Conservation (phyloP, 495 filamentous ascomycete genomes). For the Tuber borchii region DNA sequence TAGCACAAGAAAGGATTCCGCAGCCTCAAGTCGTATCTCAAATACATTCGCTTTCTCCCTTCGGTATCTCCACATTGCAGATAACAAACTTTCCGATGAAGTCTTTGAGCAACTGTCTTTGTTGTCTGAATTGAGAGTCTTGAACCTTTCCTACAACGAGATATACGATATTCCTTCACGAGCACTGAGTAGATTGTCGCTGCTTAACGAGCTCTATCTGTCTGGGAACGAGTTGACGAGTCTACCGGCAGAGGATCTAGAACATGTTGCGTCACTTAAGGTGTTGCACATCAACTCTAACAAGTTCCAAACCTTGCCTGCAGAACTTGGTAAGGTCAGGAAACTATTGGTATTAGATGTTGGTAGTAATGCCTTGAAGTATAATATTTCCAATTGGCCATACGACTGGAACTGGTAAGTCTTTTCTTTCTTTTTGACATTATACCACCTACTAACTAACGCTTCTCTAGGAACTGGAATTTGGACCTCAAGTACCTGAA, state of each 20-base stretch:
- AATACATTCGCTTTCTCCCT: constrained; percentile 82
- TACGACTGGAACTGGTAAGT: constrained; percentile 96
- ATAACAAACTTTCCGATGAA: constrained; percentile 89
- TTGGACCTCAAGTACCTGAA: constrained; percentile 90
- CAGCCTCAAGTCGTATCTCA: constrained; percentile 62
- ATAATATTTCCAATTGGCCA: constrained; percentile 98
- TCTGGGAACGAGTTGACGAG: constrained; percentile 91
- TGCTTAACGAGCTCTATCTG: constrained; percentile 84
- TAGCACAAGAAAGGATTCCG: constrained; percentile 71
- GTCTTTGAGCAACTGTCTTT: constrained; percentile 83
- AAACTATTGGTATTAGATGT: constrained; percentile 87
- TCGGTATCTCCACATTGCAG: constrained; percentile 76
- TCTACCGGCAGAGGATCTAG: constrained; percentile 88
- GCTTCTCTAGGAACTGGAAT: constrained; percentile 64
- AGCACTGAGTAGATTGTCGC: constrained; percentile 76
- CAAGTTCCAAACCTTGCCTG: constrained; percentile 92
- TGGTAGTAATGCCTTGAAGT: constrained; percentile 93
- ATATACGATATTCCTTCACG: constrained; percentile 85
- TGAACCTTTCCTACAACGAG: constrained; percentile 94
- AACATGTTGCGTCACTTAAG: constrained; percentile 76
- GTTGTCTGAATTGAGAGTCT: constrained; percentile 73
- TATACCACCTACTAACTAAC: constrained; percentile 7
- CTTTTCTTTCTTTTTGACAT: not conserved
- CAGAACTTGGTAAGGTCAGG: constrained; percentile 87
- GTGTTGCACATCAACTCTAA: constrained; percentile 93